Evolutionary conservation across 768 basidiomycete species (phyloP), one percentile per base, ranked within the genome.

Genomic region (Megacollybia marginata): DNA sequence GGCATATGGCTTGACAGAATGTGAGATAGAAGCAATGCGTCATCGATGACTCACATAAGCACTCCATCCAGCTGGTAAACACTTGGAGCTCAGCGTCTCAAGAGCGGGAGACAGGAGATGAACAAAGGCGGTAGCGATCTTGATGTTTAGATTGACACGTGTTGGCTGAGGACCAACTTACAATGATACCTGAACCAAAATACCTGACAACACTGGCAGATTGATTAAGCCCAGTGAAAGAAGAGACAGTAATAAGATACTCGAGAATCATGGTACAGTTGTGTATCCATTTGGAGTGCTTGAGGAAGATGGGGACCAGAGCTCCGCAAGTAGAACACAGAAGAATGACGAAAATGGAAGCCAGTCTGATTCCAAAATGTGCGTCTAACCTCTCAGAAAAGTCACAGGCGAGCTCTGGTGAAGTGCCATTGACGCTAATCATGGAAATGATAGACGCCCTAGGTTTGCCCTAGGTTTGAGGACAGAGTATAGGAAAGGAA

Each of bases 111-210:
- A 68, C 7, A 95, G 71, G 0, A 95, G 74, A 63, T 92, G 88
- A 34, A 91, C 88, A 62, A 90, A 94, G 2, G 88, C 85, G 11
- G 92, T 95, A 1, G 91, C 91, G 51, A 96, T 85, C 88, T 90
- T 55, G 23, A 45, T 46, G 52, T 42, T 19, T 34, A 36, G 15
- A 31, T 13, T 15, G 38, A 40, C 8, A 40, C 38, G 20, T 28
- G 38, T 53, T 33, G 23, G 11, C 12, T 42, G 6, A n/a, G n/a
- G n/a, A n/a, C n/a, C n/a, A 7, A 69, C 83, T 57, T 51, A 88
- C 87, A 57, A 91, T 90, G 45, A 91, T 87, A 20, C 92, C 92
- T 12, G 88, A 91, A 23, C 92, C 92, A 65, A 94, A 93, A 64
- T 85, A 92, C 65, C 91, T 92, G 32, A 88, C 84, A 62, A 92